Evolutionary conservation across 1,284 basidiomycete species (phyloP), one percentile per base, ranked within the genome.

Genomic region (Paramarasmius palmivorus): DNA sequence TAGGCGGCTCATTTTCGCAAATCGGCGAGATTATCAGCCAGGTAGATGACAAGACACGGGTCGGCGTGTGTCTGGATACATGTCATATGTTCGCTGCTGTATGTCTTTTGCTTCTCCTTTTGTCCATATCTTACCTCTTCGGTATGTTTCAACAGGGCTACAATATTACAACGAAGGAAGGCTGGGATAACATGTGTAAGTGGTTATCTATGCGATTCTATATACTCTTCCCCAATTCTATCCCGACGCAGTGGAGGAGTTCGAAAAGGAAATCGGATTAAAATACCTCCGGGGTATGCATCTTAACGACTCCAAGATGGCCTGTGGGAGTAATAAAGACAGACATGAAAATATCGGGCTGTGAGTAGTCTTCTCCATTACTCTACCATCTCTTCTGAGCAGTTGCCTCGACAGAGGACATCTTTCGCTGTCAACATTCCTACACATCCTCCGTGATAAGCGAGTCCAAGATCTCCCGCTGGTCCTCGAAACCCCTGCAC

Each of bases 11-110:
- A 10, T 92, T 93, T 61, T 65, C 75, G 12, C 86, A 95, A 57
- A 68, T 95, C 9, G 79, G 78, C 0, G 71, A 71, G 1, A 92
- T 95, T 55, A 93, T 95, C 38, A 66, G 72, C 0, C 73, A 75
- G n/a, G 88, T 95, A 1, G 73, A 85, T 4, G 83, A 94, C 65
- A 93, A 93, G 68, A 69, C 71, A 0, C 72, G 92, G 34, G 83
- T 95, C 0, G 88, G 91, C 0, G 85, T 94, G 1, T 95, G 92
- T 68, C 71, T 95, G 52, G 93, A 95, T 70, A 94, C 93, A 0
- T 94, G 92, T 66, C 92, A 95, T 71, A 74, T 86, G 61, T 92
- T 92, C 58, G 88, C 92, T 4, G 88, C 92, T 0, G 90, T 86
- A 64, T 15, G 23, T 17, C 20, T 49, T 20, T 47, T 22, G 14